These are phyloP conservation scores for Eremochloa ophiuroides DNA, from an alignment of 176 grass and related monocot species.

Conservation along the genomic window DNA sequence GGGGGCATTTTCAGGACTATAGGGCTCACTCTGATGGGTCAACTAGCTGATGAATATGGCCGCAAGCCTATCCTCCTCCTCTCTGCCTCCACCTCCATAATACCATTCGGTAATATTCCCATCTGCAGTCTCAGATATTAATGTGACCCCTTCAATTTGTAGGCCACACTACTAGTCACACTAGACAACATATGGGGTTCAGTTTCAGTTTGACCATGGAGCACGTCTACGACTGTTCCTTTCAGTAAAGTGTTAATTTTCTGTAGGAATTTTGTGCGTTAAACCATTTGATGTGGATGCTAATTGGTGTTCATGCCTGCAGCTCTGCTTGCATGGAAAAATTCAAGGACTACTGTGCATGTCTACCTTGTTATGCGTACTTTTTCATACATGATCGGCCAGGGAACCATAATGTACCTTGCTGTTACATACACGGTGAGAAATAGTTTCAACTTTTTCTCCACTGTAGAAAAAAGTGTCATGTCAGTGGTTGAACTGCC, in stretches of 20 bases:
- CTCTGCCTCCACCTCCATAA: slow-evolving; percentile 51
- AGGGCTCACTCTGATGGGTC: slow-evolving; percentile 53
- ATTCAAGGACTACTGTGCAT: slow-evolving; percentile 48
- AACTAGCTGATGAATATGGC: slow-evolving; percentile 73
- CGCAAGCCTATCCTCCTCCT: slow-evolving; percentile 70
- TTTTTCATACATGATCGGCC: slow-evolving; percentile 58
- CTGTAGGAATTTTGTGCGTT: background rate
- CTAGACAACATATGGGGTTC: background rate
- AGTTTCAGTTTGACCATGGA: background rate
- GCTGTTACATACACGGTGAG: slow-evolving; percentile 62
- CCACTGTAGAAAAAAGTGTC: background rate
- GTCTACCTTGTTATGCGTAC: slow-evolving; percentile 52
- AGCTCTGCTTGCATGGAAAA: slow-evolving; percentile 69
- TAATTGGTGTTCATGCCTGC: slow-evolving; percentile 2
- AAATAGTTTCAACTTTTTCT: background rate
- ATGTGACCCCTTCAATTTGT: background rate
- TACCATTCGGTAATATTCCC: slow-evolving; percentile 55
- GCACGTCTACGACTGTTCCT: background rate
- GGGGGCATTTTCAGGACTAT: slow-evolving; percentile 69
- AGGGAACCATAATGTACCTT: slow-evolving; percentile 74
- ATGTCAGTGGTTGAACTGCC: background rate
- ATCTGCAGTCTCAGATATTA: background rate
- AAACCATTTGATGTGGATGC: background rate
- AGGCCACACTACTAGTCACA: background rate
- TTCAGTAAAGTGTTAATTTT: background rate